These are phyloP conservation scores for Mycocentrospora acerina DNA, from an alignment of 2,329 filamentous ascomycete species.

Conservation along the genomic window DNA sequence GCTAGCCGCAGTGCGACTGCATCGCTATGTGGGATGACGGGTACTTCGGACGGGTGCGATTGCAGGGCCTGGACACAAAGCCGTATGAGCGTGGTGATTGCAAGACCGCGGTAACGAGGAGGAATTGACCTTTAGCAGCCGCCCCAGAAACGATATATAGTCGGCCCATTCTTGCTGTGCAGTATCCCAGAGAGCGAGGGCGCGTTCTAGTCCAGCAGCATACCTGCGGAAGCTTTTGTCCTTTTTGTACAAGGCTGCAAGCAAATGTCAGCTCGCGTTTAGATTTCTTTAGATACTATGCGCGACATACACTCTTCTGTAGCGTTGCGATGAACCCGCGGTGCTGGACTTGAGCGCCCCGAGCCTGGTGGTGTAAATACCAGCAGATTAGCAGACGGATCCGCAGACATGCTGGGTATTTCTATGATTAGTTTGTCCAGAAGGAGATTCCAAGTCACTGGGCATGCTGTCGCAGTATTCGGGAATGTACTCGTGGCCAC, in stretches of 20 bases:
- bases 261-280: conserved; percentile 8
- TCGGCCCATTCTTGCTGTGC: conserved; percentile 98
- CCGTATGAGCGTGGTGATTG: conserved; percentile 25
- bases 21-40: conserved; percentile 76
- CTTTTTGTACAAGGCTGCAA: conserved; percentile 59
- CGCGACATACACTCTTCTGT: conserved; percentile 69
- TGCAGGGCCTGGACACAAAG: conserved; percentile 70
- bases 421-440: conserved; percentile 17
- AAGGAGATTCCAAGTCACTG: conserved; percentile 15
- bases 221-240: conserved; percentile 81
- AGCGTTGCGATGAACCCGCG: conserved; percentile 75
- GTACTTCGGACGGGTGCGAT: conserved; percentile 71
- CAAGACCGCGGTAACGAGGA: conserved; percentile 11
- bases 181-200: conserved; percentile 86
- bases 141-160: conserved; percentile 95
- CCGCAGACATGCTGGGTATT: conserved; percentile 42
- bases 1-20: conserved; percentile 86
- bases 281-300: not conserved
- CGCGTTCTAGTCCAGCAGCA: conserved; percentile 82
- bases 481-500: conserved; percentile 7
- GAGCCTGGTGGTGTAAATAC: conserved; percentile 75
- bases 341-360: conserved; percentile 74
- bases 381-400: conserved; percentile 38
- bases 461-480: conserved; percentile 31
- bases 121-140: conserved; percentile 74